Percentiles rank a stretch among this genome's conserved stretches.
phyloP scores from a whole-genome alignment of 163 green algal species.

The Botryococcus braunii region DNA sequence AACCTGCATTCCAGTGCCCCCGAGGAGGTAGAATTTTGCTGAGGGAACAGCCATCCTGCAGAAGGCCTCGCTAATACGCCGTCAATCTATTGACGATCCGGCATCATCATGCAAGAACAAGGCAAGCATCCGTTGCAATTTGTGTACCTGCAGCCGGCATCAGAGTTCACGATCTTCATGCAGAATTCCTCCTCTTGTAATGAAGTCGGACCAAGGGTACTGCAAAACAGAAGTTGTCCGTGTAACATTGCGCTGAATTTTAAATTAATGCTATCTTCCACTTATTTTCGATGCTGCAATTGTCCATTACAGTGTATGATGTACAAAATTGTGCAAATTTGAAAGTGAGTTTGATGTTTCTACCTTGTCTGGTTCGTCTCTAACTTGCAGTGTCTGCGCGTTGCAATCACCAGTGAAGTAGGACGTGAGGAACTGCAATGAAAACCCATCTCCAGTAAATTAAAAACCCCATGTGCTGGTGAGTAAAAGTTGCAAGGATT shows the following conservation, averaged over 20 bases:
- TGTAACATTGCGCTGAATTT: too few species aligned
- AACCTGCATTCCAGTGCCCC: too few species aligned
- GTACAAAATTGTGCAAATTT: too few species aligned
- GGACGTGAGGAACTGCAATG: background rate
- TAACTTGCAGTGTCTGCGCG: background rate
- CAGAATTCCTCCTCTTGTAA: background rate
- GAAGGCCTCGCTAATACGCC: too few species aligned
- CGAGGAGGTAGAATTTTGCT: too few species aligned
- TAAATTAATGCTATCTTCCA: too few species aligned
- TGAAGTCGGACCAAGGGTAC: background rate
- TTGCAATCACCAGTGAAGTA: background rate
- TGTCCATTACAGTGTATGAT: too few species aligned
- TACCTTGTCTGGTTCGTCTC: slow-evolving; percentile 12
- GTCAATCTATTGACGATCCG: background rate
- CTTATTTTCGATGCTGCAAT: too few species aligned
- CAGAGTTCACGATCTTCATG: background rate
- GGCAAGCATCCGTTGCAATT: slow-evolving; percentile 6
- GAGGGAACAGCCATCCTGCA: too few species aligned
- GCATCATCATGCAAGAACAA: slow-evolving; percentile 10
- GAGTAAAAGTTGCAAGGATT: background rate
- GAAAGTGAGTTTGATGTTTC: background rate
- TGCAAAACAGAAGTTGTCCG: background rate
- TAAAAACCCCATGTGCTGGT: too few species aligned
- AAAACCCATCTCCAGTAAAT: too few species aligned
- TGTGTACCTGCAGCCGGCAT: background rate